phyloP scores from a whole-genome alignment of 768 basidiomycete genomes.

The Podaxis sp. region DNA sequence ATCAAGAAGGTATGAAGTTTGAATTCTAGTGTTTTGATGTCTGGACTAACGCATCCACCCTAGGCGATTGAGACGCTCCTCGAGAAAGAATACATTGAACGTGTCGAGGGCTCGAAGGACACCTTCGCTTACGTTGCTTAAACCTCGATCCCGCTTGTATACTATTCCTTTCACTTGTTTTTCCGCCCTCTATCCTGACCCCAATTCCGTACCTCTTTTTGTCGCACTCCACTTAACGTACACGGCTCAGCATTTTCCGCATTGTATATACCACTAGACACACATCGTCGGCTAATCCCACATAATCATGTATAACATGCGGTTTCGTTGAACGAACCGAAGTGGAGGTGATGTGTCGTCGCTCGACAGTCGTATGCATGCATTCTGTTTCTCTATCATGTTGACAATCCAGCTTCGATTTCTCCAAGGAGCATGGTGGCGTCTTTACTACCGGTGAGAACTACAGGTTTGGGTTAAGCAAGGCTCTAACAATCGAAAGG shows the following conservation, averaged over 20 bases:
- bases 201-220: not conserved
- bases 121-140: conserved; percentile 80
- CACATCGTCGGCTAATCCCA: conserved; percentile 15
- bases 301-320: conserved; percentile 14
- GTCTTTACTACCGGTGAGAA: conserved; percentile 92
- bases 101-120: conserved; percentile 88
- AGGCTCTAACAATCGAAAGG: not conserved
- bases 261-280: conserved; percentile 18
- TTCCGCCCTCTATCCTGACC: not conserved
- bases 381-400: conserved; percentile 29
- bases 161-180: not conserved
- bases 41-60: conserved; percentile 19
- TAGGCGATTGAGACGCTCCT: conserved; percentile 89
- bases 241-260: conserved; percentile 11
- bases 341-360: not conserved
- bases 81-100: conserved; percentile 98
- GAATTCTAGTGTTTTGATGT: not conserved
- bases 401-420: conserved; percentile 63
- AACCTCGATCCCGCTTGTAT: conserved; percentile 21
- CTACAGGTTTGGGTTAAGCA: conserved; percentile 37
- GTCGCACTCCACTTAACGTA: conserved; percentile 9
- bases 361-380: not conserved
- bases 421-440: conserved; percentile 91
- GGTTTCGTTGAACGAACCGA: not conserved
- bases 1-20: conserved; percentile 81